Evolutionary conservation across 306 rosid species (phyloP).

Genomic region (Alnus rubra): DNA sequence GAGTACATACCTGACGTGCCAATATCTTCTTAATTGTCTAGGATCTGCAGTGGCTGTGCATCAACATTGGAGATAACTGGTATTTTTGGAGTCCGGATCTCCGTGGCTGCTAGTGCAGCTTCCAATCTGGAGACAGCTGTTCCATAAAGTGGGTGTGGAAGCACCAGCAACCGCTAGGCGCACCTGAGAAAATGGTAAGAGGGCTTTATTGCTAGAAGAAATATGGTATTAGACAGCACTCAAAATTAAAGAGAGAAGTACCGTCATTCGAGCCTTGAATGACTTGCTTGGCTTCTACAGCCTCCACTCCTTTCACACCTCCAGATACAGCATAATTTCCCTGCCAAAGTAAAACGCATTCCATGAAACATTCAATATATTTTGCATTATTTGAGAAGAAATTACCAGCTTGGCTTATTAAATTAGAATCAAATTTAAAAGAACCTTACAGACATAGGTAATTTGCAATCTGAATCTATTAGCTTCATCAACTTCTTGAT

Average conservation of each 20-base stretch:
- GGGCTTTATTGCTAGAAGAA: slow-evolving; percentile 25
- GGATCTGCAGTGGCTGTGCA: slow-evolving; percentile 89
- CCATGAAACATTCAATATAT: not conserved
- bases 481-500: slow-evolving; percentile 82
- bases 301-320: slow-evolving; percentile 92
- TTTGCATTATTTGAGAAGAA: slow-evolving; percentile 13
- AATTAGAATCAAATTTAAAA: slow-evolving; percentile 22
- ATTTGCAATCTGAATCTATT: slow-evolving; percentile 92
- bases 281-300: slow-evolving; percentile 91
- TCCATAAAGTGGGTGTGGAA: slow-evolving; percentile 93
- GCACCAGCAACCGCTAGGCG: slow-evolving; percentile 98
- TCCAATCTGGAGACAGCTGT: slow-evolving; percentile 94
- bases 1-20: slow-evolving; percentile 71
- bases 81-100: slow-evolving; percentile 77
- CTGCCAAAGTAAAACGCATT: slow-evolving; percentile 41
- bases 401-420: slow-evolving; percentile 21
- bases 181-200: slow-evolving; percentile 50
- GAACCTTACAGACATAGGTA: slow-evolving; percentile 82
- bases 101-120: slow-evolving; percentile 83
- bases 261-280: slow-evolving; percentile 99
- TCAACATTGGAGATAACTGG: slow-evolving; percentile 96
- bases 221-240: slow-evolving; percentile 6
- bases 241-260: slow-evolving; percentile 30
- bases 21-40: slow-evolving; percentile 72
- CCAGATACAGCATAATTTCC: slow-evolving; percentile 98